Evolutionary conservation across 345 rosid species (phyloP).

Genomic region (Geranium brycei): DNA sequence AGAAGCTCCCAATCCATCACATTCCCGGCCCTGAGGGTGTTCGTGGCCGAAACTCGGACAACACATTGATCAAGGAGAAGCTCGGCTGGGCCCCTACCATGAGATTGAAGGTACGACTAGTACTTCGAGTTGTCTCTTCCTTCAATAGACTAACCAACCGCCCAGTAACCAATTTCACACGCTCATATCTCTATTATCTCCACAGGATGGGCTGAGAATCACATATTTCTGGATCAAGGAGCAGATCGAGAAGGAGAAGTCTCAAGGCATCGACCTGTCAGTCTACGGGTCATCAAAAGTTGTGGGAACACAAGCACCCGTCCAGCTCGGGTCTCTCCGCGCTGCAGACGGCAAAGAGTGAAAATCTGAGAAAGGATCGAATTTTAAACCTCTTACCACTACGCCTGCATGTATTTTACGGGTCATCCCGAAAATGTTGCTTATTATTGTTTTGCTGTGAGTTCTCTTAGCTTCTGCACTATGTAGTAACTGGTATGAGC

Average conservation of each 20-base stretch:
- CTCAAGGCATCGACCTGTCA: slow-evolving; percentile 57
- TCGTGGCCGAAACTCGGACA: slow-evolving; percentile 97
- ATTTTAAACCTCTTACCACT: too few relatives aligned
- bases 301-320: slow-evolving; percentile 98
- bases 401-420: too few relatives aligned
- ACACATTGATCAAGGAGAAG: slow-evolving; percentile 87
- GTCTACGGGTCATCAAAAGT: slow-evolving; percentile 87
- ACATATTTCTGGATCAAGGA: slow-evolving; percentile 95
- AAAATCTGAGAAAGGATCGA: too few relatives aligned
- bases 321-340: slow-evolving; percentile 85
- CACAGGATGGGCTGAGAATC: slow-evolving; percentile 77
- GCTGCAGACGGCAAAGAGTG: slow-evolving; percentile 86
- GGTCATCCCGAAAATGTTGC: too few relatives aligned
- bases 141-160: too few relatives aligned
- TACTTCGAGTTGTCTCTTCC: too few relatives aligned
- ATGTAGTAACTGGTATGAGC: too few relatives aligned
- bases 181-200: too few relatives aligned
- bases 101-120: slow-evolving; percentile 62
- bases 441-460: too few relatives aligned
- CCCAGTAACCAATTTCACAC: too few relatives aligned
- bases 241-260: slow-evolving; percentile 90
- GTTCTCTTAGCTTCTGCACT: too few relatives aligned
- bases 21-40: slow-evolving; percentile 99
- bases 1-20: slow-evolving; percentile 83
- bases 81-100: slow-evolving; percentile 99